These are phyloP conservation scores for Wickerhamomyces rabaulensis DNA, from an alignment of 805 yeast genomes.

Conservation along the genomic window DNA sequence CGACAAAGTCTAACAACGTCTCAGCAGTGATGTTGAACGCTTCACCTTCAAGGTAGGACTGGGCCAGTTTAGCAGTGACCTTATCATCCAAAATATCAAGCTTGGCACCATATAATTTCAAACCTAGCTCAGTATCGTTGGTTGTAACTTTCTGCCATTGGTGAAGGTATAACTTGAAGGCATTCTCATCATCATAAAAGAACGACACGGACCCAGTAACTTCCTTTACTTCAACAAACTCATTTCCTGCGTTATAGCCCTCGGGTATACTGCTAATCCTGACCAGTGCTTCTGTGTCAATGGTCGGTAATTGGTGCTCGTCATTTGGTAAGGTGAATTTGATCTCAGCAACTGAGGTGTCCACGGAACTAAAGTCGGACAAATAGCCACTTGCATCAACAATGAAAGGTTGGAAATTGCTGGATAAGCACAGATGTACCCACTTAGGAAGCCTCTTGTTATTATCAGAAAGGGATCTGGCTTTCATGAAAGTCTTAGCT, in stretches of 20 bases:
- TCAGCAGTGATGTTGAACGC: constrained; percentile 1
- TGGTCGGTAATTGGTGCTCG: background rate
- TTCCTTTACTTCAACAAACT: constrained; percentile 7
- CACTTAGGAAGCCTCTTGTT: constrained; percentile 15
- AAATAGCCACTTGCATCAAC: background rate
- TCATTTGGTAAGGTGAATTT: background rate
- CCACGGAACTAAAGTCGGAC: background rate
- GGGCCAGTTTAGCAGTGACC: constrained; percentile 4
- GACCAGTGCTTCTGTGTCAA: constrained; percentile 2
- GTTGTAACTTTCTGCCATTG: constrained; percentile 21
- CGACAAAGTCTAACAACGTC: constrained; percentile 14
- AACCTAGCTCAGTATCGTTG: background rate
- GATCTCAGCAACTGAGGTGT: background rate
- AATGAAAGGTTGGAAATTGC: constrained; percentile 7
- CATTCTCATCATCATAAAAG: constrained; percentile 4
- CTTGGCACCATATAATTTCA: constrained; percentile 14
- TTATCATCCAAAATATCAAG: constrained; percentile 17
- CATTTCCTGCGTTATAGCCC: constrained; percentile 6
- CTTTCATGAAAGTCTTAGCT: constrained; percentile 8
- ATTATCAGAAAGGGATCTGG: constrained; percentile 4
- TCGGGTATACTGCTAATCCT: constrained; percentile 4
- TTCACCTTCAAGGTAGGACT: constrained; percentile 7
- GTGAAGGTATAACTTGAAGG: constrained; percentile 12
- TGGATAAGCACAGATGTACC: constrained; percentile 9
- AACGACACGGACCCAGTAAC: constrained; percentile 14